A percentile compares a stretch with the other conserved stretches of the same genome.
These are phyloP conservation scores for Colletotrichum tabaci DNA, from an alignment of 2,329 filamentous ascomycete genomes.

Conservation along the genomic window DNA sequence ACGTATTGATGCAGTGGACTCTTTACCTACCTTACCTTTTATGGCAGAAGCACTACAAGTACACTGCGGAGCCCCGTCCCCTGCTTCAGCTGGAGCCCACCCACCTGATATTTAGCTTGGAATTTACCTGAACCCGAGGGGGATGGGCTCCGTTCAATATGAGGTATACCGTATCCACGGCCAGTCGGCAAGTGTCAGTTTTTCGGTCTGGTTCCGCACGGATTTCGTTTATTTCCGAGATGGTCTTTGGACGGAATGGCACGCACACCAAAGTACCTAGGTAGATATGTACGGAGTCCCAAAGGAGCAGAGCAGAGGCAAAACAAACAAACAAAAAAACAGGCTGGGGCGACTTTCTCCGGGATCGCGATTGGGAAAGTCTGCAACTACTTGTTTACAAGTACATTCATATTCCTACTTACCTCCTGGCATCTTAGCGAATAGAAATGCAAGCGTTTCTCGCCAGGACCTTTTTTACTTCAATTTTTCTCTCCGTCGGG, in stretches of 20 bases:
- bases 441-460: neutral
- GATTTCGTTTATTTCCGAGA: conserved; percentile 12
- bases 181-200: conserved; percentile 9
- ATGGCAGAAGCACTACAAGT: neutral
- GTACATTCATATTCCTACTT: conserved; percentile 17
- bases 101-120: neutral
- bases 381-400: neutral
- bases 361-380: too few species aligned
- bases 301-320: too few species aligned
- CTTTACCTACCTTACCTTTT: neutral
- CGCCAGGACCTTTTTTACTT: neutral
- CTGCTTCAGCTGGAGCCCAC: neutral
- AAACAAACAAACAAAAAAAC: too few species aligned
- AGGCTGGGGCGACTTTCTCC: too few species aligned
- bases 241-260: neutral
- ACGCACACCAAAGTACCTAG: neutral
- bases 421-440: neutral
- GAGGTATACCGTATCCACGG: neutral
- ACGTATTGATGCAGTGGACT: neutral
- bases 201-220: neutral
- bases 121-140: conserved; percentile 9
- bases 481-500: conserved; percentile 12
- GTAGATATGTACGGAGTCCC: neutral
- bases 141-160: neutral
- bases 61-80: neutral